Evolutionary conservation across 306 rosid species (phyloP), one percentile per base, ranked within the genome.

Genomic region (Acacia melanoxylon): DNA sequence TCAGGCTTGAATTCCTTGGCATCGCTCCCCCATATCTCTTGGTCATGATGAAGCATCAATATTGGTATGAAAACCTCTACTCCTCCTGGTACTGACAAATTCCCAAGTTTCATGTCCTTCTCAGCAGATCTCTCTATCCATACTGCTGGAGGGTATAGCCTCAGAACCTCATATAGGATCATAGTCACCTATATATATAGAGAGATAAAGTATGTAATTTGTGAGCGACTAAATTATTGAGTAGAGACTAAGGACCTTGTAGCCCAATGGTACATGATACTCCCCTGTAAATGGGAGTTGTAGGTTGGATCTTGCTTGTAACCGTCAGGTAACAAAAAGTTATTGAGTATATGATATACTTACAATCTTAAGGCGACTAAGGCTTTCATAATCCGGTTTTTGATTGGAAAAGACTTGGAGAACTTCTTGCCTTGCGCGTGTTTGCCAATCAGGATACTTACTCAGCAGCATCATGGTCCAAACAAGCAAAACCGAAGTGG

Each of bases 341-440:
- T 6, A 37, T 37, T 37, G 41, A 37, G 41, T 37, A 37, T 37
- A 37, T 6, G 41, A 37, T 37, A 37, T 46, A 46, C 58, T 51
- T 81, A 91, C 92, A 45, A 83, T 82, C 84, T 90, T 91, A 4
- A 91, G 85, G 37, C 31, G 89, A 73, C 35, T 71, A 77, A 91
- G 61, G 4, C 87, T 87, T 61, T 89, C 93, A 46, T 48, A 78
- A 69, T 85, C 77, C 4, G 89, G 89, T 3, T 89, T 82, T 29
- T 54, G 61, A 54, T 54, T 54, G 24, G 22, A 24, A 19, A 19
- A 20, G 61, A 20, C 24, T 54, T 54, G 25, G 25, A 54, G 9
- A 17, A 91, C 75, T 59, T 59, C 66, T 59, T 59, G 33, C 31
- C 66, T 22, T 59, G 66, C 66, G 10, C 66, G 31, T 22, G 66